Evolutionary conservation across 1,139 yeast genomes (phyloP), one percentile per base, ranked within the genome.

Genomic region (Taphrina sp.): DNA sequence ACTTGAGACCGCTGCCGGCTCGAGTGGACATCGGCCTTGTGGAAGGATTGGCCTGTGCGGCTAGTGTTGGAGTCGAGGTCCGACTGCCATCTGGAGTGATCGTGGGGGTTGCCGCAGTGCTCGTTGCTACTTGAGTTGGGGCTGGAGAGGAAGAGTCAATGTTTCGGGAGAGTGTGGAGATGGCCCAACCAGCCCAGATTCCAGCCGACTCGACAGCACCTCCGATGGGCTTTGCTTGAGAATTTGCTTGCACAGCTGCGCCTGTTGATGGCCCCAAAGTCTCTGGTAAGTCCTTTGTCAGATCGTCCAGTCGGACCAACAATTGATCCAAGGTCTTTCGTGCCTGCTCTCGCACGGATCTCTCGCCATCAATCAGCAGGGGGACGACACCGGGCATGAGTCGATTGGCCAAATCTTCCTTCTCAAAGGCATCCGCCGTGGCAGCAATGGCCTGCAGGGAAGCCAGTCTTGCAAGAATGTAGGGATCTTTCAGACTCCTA

Each of bases 371-470:
- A 69, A 92, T 76, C 59, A 92, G 73, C 0, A 92, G 80, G 1
- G 94, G 87, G 0, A 95, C 90, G 59, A 92, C 77, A 4, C 89
- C 88, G 0, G 95, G 94, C 59, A 92, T 70, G n/a, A 90, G 78
- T 66, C 84, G 86, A 33, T 82, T 80, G 60, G 95, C 86, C 57
- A 89, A 83, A 53, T 89, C 85, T 24, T 80, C 85, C 2, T 89
- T 81, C 0, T 84, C 73, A 64, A 89, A 89, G 51, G 77, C 79
- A 5, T 81, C 82, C 26, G 82, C 73, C 20, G 87, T 77, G 12
- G 77, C 74, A 47, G 78, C 80, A 61, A 92, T 78, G 0, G 96
- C 95, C 60, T 81, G 72, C 36, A 92, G 73, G 0, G 96, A 89
- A 3, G 85, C 86, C 67, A 84, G 70, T 61, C 95, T 78, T 20